Conservation (phyloP, 164 flowering plant species). For the Akebia trifoliata region DNA sequence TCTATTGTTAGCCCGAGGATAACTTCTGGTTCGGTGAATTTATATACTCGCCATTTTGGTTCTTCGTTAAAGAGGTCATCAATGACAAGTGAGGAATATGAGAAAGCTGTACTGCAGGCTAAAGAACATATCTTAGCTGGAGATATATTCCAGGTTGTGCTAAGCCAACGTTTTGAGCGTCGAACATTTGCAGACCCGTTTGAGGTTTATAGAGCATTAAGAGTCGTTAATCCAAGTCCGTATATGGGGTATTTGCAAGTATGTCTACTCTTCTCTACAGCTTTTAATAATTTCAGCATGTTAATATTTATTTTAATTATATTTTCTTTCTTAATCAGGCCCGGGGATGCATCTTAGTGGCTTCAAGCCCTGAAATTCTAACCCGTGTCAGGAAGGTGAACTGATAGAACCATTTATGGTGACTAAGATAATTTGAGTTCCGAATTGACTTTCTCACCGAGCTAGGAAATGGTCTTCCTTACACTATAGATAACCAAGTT, state of each 20-base stretch:
- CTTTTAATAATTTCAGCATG: conserved; percentile 10
- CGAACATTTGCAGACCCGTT: conserved; percentile 92
- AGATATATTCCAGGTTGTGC: conserved; percentile 91
- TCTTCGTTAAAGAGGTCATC: conserved; percentile 48
- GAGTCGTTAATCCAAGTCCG: conserved; percentile 96
- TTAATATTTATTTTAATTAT: too few species aligned
- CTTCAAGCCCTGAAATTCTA: too few species aligned
- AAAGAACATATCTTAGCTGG: conserved; percentile 94
- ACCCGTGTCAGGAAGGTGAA: too few species aligned
- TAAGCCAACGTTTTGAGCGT: conserved; percentile 94
- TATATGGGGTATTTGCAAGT: conserved; percentile 90
- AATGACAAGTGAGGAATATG: conserved; percentile 76
- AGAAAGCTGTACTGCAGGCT: conserved; percentile 67
- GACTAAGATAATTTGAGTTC: too few species aligned
- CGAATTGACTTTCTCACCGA: too few species aligned
- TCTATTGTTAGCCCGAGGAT: conserved; percentile 61
- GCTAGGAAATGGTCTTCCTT: too few species aligned
- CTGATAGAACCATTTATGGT: too few species aligned
- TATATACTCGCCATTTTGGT: conserved; percentile 58
- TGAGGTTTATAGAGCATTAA: conserved; percentile 88
- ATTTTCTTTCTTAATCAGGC: too few species aligned
- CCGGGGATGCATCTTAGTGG: too few species aligned
- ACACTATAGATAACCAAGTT: too few species aligned
- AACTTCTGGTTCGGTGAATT: conserved; percentile 58
- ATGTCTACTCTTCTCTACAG: conserved; percentile 5